Evolutionary conservation across 2,329 filamentous ascomycete genomes (phyloP).

Genomic region (Stachybotrys chlorohalonatus): DNA sequence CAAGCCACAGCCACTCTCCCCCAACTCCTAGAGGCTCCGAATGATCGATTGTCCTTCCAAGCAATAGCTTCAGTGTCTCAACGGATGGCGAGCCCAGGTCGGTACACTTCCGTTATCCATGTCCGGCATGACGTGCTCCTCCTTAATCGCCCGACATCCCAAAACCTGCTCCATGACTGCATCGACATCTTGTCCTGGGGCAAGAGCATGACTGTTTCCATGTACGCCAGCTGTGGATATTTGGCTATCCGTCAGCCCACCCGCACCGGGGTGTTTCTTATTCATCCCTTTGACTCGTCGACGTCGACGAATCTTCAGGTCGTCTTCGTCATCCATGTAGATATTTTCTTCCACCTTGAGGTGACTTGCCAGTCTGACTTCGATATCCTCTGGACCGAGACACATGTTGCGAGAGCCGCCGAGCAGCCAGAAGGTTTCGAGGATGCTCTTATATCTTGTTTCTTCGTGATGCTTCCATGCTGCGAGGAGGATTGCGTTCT

Average conservation of each 20-base stretch:
- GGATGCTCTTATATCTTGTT: conserved; percentile 31
- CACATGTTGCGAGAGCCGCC: conserved; percentile 39
- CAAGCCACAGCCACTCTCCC: neutral
- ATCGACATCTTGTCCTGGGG: conserved; percentile 8
- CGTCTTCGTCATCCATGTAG: conserved; percentile 28
- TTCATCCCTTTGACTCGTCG: conserved; percentile 23
- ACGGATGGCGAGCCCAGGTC: conserved; percentile 18
- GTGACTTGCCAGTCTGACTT: conserved; percentile 38
- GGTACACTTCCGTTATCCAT: conserved; percentile 17
- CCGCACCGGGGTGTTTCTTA: conserved; percentile 12
- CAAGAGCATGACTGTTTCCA: neutral
- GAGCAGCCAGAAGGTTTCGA: conserved; percentile 36
- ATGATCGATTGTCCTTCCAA: neutral
- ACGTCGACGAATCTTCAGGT: conserved; percentile 27
- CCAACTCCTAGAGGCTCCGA: neutral
- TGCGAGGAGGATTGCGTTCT: conserved; percentile 31
- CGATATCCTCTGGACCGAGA: conserved; percentile 40
- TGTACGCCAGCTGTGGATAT: neutral
- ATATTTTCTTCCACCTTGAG: conserved; percentile 28
- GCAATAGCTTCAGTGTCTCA: neutral
- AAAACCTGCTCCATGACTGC: conserved; percentile 25
- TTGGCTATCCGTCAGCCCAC: neutral
- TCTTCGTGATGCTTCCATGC: conserved; percentile 32
- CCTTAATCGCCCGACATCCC: conserved; percentile 11
- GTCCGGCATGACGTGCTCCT: conserved; percentile 14